These are phyloP conservation scores for Atkinsonella hypoxylon DNA, from an alignment of 2,329 filamentous ascomycete species.

Conservation along the genomic window DNA sequence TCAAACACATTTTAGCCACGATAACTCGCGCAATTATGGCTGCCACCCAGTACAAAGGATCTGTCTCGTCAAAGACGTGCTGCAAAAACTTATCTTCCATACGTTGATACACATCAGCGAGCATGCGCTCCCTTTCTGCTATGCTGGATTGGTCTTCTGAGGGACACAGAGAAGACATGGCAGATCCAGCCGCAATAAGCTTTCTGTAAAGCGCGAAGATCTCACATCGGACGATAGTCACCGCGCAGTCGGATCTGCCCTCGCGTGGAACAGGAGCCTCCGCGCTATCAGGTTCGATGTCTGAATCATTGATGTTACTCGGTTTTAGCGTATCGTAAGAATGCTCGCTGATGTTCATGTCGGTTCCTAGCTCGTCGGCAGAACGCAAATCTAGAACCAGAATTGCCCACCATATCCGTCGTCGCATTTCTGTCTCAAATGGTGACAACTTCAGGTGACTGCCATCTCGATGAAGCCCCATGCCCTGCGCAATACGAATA, in stretches of 20 bases:
- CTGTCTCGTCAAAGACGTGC: conserved; percentile 34
- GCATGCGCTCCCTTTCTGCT: conserved; percentile 29
- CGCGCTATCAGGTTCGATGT: conserved; percentile 33
- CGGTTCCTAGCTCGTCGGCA: conserved; percentile 40
- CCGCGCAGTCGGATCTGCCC: conserved; percentile 41
- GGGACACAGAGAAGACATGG: conserved; percentile 19
- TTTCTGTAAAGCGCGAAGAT: conserved; percentile 30
- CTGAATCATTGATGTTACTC: conserved; percentile 37
- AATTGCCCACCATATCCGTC: conserved; percentile 51
- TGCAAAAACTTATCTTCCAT: conserved; percentile 43
- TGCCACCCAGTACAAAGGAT: conserved; percentile 54
- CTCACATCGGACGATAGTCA: conserved; percentile 37
- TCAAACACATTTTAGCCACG: conserved; percentile 66
- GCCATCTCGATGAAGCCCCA: conserved; percentile 48
- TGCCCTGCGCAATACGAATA: conserved; percentile 45
- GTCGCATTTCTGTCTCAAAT: conserved; percentile 48
- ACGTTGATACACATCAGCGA: conserved; percentile 40
- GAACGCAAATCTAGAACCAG: conserved; percentile 42
- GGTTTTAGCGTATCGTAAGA: conserved; percentile 37
- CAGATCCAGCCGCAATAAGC: conserved; percentile 22
- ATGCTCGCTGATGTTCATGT: conserved; percentile 28
- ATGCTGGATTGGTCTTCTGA: conserved; percentile 18
- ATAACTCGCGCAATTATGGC: conserved; percentile 59
- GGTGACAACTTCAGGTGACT: conserved; percentile 37
- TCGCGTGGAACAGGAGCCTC: conserved; percentile 34